phyloP scores from a whole-genome alignment of 108 stramenopile species.

The Cyclotella kingstonii region DNA sequence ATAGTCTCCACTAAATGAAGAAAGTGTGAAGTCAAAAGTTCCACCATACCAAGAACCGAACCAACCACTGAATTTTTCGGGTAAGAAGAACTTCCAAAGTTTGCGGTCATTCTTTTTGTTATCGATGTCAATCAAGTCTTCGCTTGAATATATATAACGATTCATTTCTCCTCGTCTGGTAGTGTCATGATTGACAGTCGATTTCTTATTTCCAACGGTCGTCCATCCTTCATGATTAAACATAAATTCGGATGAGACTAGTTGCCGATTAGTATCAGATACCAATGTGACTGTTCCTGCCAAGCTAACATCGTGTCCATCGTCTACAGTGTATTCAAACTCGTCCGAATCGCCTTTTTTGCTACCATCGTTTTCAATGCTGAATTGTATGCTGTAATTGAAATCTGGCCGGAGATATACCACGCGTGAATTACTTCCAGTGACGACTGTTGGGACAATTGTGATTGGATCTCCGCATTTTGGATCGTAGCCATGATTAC shows the following conservation, averaged over 20 bases:
- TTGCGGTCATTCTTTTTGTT: conserved; percentile 35
- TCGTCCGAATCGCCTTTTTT: conserved; percentile 17
- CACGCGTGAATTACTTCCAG: conserved; percentile 46
- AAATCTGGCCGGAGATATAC: conserved; percentile 47
- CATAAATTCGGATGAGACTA: conserved; percentile 49
- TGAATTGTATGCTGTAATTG: neutral
- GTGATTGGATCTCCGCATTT: conserved; percentile 44
- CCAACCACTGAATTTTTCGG: conserved; percentile 45
- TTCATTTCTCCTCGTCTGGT: conserved; percentile 48
- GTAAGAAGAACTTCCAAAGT: conserved; percentile 63
- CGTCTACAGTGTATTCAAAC: conserved; percentile 53
- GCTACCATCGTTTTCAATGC: conserved; percentile 10
- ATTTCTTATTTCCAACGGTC: conserved; percentile 27
- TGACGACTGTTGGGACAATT: conserved; percentile 20
- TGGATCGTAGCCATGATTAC: conserved; percentile 67
- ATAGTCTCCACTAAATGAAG: conserved; percentile 64
- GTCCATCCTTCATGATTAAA: conserved; percentile 42
- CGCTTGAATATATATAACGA: conserved; percentile 53
- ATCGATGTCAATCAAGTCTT: conserved; percentile 46
- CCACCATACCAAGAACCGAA: conserved; percentile 62
- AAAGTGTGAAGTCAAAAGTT: conserved; percentile 48
- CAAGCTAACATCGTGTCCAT: conserved; percentile 27
- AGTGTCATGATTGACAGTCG: conserved; percentile 46
- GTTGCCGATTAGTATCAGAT: conserved; percentile 1
- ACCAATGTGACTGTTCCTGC: conserved; percentile 60